Evolutionary conservation across 1,284 basidiomycete genomes (phyloP).

Genomic region (Singerocomus inundabilis): DNA sequence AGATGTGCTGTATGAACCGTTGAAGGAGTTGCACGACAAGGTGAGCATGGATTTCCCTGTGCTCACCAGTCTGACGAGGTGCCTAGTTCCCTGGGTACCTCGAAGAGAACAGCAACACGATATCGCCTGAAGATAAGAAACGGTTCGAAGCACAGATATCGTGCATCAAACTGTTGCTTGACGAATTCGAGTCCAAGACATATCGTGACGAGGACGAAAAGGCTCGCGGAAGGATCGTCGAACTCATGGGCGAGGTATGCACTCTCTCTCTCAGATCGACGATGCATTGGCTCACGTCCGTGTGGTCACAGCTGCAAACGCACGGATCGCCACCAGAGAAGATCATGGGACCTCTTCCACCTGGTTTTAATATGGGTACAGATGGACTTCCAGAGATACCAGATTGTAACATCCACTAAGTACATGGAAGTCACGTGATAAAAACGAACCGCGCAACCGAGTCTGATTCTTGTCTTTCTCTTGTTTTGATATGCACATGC

Average conservation of each 20-base stretch:
- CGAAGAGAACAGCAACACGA: slow-evolving; percentile 44
- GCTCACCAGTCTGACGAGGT: not conserved
- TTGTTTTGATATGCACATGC: slow-evolving; percentile 23
- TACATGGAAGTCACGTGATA: slow-evolving; percentile 30
- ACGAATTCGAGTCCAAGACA: slow-evolving; percentile 66
- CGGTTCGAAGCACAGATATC: slow-evolving; percentile 71
- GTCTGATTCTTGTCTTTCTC: too few species aligned
- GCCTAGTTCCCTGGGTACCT: slow-evolving; percentile 80
- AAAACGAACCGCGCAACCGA: not conserved
- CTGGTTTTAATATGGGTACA: slow-evolving; percentile 61
- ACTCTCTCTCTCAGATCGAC: not conserved
- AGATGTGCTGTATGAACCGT: slow-evolving; percentile 91
- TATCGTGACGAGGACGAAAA: slow-evolving; percentile 65
- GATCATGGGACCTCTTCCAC: slow-evolving; percentile 89
- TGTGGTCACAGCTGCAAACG: slow-evolving; percentile 66
- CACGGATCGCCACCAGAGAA: slow-evolving; percentile 87
- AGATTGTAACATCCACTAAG: slow-evolving; percentile 53
- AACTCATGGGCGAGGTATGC: slow-evolving; percentile 76
- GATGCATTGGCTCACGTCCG: slow-evolving; percentile 2
- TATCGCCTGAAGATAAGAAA: slow-evolving; percentile 60
- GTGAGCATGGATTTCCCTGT: slow-evolving; percentile 38
- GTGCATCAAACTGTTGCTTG: slow-evolving; percentile 68
- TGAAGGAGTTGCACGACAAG: slow-evolving; percentile 86
- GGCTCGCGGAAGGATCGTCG: slow-evolving; percentile 54
- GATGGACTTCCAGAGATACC: slow-evolving; percentile 59